phyloP scores from a whole-genome alignment of 2,329 filamentous ascomycete genomes.

The Aspergillus puulaauensis region DNA sequence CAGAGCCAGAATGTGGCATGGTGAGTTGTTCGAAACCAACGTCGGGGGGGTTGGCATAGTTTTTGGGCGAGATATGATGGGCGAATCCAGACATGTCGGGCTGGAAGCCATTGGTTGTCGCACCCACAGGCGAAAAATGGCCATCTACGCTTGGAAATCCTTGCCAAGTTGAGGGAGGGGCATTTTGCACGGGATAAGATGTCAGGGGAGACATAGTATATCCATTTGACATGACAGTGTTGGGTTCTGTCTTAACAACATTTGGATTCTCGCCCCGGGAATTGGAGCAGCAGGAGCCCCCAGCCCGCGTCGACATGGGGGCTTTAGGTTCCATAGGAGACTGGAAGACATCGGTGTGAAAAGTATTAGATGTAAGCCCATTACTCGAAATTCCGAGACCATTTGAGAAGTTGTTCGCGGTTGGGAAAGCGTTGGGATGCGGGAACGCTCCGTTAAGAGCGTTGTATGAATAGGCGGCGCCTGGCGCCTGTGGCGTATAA shows the following conservation, averaged over 20 bases:
- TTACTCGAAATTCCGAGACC: not conserved
- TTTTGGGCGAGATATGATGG: not conserved
- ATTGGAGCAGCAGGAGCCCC: conserved; percentile 32
- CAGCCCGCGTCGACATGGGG: conserved; percentile 2
- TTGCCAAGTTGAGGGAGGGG: conserved; percentile 3
- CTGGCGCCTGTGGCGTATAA: conserved; percentile 10
- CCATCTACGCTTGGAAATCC: not conserved
- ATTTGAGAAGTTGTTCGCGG: not conserved
- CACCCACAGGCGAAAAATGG: not conserved
- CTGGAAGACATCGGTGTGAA: conserved; percentile 26
- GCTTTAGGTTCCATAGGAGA: conserved; percentile 1
- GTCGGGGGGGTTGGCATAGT: conserved; percentile 15
- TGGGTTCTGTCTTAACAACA: not conserved
- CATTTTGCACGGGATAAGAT: not conserved
- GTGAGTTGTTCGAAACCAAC: conserved; percentile 18
- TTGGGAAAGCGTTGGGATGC: not conserved
- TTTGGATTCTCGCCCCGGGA: conserved; percentile 5
- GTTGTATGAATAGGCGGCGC: not conserved
- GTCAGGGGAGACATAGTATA: conserved; percentile 7
- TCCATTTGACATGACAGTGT: not conserved
- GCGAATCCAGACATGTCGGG: not conserved
- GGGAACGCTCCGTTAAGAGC: not conserved
- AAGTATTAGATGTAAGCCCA: conserved; percentile 17
- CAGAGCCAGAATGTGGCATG: conserved; percentile 13
- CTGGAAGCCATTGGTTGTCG: not conserved